Conservation (phyloP, 208 protist genomes). For the Trypanosoma conorhini region DNA sequence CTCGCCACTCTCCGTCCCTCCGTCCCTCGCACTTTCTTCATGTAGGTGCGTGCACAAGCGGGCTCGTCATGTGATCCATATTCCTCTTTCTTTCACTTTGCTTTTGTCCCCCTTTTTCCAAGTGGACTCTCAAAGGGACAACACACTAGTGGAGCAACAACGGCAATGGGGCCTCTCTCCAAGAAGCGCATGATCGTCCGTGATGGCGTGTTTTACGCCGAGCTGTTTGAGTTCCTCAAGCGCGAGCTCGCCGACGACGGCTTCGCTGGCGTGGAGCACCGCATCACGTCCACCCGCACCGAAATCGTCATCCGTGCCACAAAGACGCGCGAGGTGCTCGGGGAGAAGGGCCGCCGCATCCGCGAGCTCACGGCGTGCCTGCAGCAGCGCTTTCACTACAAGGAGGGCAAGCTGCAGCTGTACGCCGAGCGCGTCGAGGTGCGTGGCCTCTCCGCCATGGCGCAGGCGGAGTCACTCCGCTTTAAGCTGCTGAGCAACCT, state of each 20-base stretch:
- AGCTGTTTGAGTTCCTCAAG: conserved; percentile 99
- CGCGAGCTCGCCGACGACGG: conserved; percentile 98
- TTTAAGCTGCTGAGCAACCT: conserved; percentile 99
- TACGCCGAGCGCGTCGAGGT: conserved; percentile 97
- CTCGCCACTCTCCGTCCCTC: neutral
- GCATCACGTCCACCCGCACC: conserved; percentile 94
- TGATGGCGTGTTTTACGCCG: conserved; percentile 99
- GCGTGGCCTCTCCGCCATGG: conserved; percentile 98
- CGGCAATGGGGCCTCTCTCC: conserved; percentile 80
- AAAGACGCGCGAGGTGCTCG: conserved; percentile 96
- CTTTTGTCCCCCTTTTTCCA: conserved; percentile 8
- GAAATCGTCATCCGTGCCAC: conserved; percentile 99
- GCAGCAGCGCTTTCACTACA: conserved; percentile 98
- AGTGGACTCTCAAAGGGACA: conserved; percentile 18
- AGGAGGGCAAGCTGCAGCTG: conserved; percentile 94
- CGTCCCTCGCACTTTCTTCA: neutral
- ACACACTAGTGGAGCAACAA: conserved; percentile 3
- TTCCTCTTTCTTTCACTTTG: neutral
- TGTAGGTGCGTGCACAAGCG: neutral
- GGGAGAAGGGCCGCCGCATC: conserved; percentile 98
- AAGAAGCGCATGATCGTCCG: conserved; percentile 98
- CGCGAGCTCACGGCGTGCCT: conserved; percentile 98
- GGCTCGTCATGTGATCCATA: neutral
- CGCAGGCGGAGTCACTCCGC: conserved; percentile 98
- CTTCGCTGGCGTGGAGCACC: conserved; percentile 97